Base-by-base conservation (phyloP, 306 rosid genomes). In the Mimosa bimucronata region DNA sequence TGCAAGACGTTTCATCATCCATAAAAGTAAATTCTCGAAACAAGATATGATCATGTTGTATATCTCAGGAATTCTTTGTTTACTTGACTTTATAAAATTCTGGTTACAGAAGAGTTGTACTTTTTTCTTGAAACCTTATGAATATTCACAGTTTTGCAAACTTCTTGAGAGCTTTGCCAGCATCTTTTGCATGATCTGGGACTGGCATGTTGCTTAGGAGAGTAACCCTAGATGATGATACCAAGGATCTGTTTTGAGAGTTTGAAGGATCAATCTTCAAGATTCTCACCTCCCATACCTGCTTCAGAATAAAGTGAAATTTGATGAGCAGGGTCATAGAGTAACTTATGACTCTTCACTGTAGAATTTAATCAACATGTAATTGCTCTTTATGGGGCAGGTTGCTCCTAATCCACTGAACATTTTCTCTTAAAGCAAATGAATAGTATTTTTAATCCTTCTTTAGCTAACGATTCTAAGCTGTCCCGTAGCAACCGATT, bases 281-380 rank as follows among this genome's bases (percentile, higher is more conserved):
- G 31, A 95, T 61, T 52, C 31, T 53, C 37, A 89, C 98, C 71
- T 92, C 97, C 98, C 98, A 94, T 71, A 94, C 98, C 89, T 86
- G 85, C 23, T 0, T 37, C 82, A 78, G 4, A 70, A 70, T 44
- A 44, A 55, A 70, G 23, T 72, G 28, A 29, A 26, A 52, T 31
- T 19, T 10, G 77, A 31, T 73, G 2, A 73, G 40, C 65, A 29
- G 3, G 50, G 62, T 48, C 42, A 65, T 19, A 2, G 44, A 62
- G 72, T 18, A 46, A 29, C 5, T 13, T 42, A 31, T 75, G 65
- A 66, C 50, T 74, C 10, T 18, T 10, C 34, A 57, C 37, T 29
- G 48, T 15, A 10, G 48, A 53, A 75, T n/a, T n/a, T n/a, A n/a
- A n/a, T n/a, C n/a, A n/a, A n/a, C n/a, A n/a, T n/a, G n/a, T n/a